Conservation (phyloP, 306 rosid genomes). For the Macrotyloma uniflorum region DNA sequence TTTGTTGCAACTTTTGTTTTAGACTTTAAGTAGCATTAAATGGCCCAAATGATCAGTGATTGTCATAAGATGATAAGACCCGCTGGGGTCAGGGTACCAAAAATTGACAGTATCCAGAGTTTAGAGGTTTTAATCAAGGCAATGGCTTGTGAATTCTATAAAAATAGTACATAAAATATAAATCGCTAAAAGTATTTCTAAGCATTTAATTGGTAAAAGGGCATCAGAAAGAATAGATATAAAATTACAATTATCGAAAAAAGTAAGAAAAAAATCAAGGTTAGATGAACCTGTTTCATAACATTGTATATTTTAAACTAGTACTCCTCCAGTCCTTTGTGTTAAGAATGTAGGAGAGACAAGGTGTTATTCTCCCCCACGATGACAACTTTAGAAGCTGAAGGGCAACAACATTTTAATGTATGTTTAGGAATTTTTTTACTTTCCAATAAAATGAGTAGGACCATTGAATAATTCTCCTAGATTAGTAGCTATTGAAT, state of each 20-base stretch:
- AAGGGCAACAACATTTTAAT: background rate
- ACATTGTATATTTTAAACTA: background rate
- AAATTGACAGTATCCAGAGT: background rate
- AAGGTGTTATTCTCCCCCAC: background rate
- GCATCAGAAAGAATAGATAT: background rate
- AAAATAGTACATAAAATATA: background rate
- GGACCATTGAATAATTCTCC: constrained; percentile 7
- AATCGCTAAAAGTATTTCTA: background rate
- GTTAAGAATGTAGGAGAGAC: background rate
- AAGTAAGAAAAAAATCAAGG: background rate
- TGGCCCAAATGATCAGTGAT: background rate
- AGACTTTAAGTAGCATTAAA: background rate
- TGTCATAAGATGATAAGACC: background rate
- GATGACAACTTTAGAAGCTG: background rate
- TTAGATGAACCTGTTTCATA: background rate
- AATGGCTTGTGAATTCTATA: background rate
- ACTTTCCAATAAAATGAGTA: background rate
- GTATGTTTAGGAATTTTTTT: background rate
- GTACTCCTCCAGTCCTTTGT: background rate
- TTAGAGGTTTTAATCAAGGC: background rate
- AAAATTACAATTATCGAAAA: background rate
- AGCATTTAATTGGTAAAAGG: constrained; percentile 1
- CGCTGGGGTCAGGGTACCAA: background rate
- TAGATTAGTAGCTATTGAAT: constrained; percentile 3
- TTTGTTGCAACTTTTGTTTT: background rate